Percentiles rank a stretch among this genome's conserved stretches.
Evolutionary conservation across 2,329 filamentous ascomycete species (phyloP).

Genomic region (Macrophomina tecta): DNA sequence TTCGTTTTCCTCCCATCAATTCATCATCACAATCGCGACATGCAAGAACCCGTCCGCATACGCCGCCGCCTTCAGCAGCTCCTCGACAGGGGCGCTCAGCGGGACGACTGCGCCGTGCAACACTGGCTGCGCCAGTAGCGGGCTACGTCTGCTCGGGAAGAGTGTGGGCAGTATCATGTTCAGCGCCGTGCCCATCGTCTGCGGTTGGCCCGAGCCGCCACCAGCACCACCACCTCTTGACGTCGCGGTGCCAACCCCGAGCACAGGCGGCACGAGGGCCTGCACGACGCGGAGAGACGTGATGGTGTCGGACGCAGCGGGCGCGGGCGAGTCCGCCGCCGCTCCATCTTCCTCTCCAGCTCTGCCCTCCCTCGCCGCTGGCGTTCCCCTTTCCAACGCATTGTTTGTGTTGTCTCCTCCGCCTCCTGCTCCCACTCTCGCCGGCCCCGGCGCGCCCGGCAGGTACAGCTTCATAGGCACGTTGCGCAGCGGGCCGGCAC

Average conservation of each 20-base stretch:
- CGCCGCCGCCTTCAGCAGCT: constrained; percentile 79
- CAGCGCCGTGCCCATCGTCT: constrained; percentile 79
- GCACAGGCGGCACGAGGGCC: constrained; percentile 66
- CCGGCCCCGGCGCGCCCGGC: constrained; percentile 52
- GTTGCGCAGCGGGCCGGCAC: constrained; percentile 72
- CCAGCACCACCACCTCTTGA: constrained; percentile 45
- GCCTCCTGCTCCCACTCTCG: not conserved
- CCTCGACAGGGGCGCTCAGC: constrained; percentile 78
- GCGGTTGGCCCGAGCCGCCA: constrained; percentile 36
- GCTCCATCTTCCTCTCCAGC: constrained; percentile 26
- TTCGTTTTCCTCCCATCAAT: constrained; percentile 39
- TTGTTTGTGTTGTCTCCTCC: not conserved
- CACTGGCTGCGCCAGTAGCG: constrained; percentile 81
- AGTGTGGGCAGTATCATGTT: constrained; percentile 76
- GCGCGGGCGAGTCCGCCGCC: not conserved
- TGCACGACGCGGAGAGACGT: constrained; percentile 66
- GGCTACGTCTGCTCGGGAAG: constrained; percentile 85
- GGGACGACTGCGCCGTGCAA: constrained; percentile 86
- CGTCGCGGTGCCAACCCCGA: constrained; percentile 34
- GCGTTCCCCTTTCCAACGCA: not conserved
- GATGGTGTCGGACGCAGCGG: not conserved
- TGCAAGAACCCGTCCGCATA: constrained; percentile 95
- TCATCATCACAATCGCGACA: constrained; percentile 76
- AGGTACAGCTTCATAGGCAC: constrained; percentile 91
- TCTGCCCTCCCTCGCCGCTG: constrained; percentile 30